Percentiles rank a stretch among this genome's conserved stretches.
Evolutionary conservation across 148 eudicot species (phyloP).

Genomic region (Amaranthus palmeri): DNA sequence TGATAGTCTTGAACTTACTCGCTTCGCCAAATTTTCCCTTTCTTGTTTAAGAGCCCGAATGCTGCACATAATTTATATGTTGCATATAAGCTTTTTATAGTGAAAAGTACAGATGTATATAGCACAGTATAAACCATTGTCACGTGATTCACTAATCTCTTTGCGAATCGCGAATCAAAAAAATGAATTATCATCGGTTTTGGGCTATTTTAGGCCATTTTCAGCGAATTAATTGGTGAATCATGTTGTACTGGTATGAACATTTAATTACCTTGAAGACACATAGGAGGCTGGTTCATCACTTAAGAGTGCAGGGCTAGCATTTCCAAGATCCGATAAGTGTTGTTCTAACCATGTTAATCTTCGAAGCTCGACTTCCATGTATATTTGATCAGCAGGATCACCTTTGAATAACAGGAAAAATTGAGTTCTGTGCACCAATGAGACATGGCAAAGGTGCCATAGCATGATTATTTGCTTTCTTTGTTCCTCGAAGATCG

Average conservation of each 20-base stretch:
- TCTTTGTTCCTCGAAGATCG: constrained; percentile 69
- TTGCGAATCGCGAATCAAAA: no score
- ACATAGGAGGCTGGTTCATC: constrained; percentile 88
- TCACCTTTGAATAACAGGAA: constrained; percentile 82
- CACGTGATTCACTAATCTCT: no score
- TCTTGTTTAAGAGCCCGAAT: constrained; percentile 87
- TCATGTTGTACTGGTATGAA: no score
- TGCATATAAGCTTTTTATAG: no score
- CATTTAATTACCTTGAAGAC: constrained; percentile 49
- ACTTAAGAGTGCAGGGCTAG: constrained; percentile 94
- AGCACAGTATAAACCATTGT: no score
- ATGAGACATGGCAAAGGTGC: constrained; percentile 95
- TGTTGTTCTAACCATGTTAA: constrained; percentile 95
- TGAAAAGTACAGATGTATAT: no score
- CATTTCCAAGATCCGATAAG: constrained; percentile 89
- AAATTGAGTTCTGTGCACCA: constrained; percentile 85
- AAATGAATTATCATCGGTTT: no score
- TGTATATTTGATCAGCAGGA: constrained; percentile 82
- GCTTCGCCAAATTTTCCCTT: constrained; percentile 85
- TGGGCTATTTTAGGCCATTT: no score
- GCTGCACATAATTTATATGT: constrained; percentile 34
- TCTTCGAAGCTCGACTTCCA: constrained; percentile 95
- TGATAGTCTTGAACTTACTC: constrained; percentile 72
- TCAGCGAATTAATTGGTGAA: no score
- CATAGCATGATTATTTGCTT: constrained; percentile 86